Conservation (phyloP, 805 yeast genomes). For the Yarrowia sp. region DNA sequence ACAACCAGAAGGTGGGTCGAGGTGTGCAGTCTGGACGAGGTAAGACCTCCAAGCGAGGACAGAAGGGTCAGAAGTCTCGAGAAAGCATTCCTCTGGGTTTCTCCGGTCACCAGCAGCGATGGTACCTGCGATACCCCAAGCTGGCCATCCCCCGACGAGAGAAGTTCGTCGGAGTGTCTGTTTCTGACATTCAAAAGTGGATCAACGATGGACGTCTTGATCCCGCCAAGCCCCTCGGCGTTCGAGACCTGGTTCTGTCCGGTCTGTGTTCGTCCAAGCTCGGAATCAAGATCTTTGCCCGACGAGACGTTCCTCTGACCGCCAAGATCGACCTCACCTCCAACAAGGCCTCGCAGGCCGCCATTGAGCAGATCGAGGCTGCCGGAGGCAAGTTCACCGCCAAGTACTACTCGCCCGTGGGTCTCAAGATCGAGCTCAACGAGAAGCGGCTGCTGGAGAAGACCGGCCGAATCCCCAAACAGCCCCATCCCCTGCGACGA, state of each 20-base stretch:
- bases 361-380: slow-evolving; percentile 73
- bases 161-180: slow-evolving; percentile 33
- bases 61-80: slow-evolving; percentile 98
- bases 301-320: slow-evolving; percentile 57
- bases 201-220: slow-evolving; percentile 70
- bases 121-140: slow-evolving; percentile 82
- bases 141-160: slow-evolving; percentile 46
- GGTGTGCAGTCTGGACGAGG: slow-evolving; percentile 91
- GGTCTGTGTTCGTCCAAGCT: slow-evolving; percentile 65
- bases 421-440: slow-evolving; percentile 60
- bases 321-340: slow-evolving; percentile 71
- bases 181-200: slow-evolving; percentile 66
- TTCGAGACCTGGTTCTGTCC: slow-evolving; percentile 74
- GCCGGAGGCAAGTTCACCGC: slow-evolving; percentile 80
- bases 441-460: slow-evolving; percentile 20
- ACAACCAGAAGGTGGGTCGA: slow-evolving; percentile 83
- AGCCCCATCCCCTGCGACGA: slow-evolving; percentile 83
- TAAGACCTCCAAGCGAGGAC: slow-evolving; percentile 96
- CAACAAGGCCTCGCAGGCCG: slow-evolving; percentile 67
- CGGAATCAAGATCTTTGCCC: slow-evolving; percentile 83
- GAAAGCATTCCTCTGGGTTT: slow-evolving; percentile 90
- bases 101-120: slow-evolving; percentile 99
- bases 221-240: slow-evolving; percentile 61
- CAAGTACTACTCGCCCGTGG: slow-evolving; percentile 68
- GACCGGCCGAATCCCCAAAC: slow-evolving; percentile 78